A percentile compares a stretch with the other conserved stretches of the same genome.
phyloP scores from a whole-genome alignment of 495 filamentous ascomycete genomes.

The Aspergillus carlsbadensis region DNA sequence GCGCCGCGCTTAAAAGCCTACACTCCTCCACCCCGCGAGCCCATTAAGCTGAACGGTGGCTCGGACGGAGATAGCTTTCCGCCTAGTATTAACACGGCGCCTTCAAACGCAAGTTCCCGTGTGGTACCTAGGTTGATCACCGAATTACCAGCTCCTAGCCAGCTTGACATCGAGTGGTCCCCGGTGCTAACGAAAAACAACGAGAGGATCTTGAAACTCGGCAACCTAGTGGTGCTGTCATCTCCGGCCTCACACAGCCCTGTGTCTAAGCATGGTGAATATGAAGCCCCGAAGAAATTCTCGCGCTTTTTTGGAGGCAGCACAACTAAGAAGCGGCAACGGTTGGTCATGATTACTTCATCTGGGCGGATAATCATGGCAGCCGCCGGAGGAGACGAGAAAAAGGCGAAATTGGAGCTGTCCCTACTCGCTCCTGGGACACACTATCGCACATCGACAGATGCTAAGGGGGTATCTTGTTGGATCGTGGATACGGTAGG shows the following conservation, averaged over 20 bases:
- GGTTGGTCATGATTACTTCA: constrained; percentile 94
- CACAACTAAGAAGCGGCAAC: constrained; percentile 86
- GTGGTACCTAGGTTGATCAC: constrained; percentile 84
- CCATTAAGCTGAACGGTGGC: constrained; percentile 77
- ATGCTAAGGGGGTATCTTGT: constrained; percentile 77
- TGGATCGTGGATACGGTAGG: constrained; percentile 96
- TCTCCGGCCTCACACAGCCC: constrained; percentile 69
- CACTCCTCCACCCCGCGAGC: constrained; percentile 72
- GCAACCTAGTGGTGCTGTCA: constrained; percentile 80
- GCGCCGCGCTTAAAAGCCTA: constrained; percentile 88
- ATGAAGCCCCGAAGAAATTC: constrained; percentile 76
- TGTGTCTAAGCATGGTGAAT: constrained; percentile 60
- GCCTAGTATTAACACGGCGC: constrained; percentile 49
- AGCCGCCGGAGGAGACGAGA: constrained; percentile 92
- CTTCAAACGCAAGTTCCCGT: constrained; percentile 49
- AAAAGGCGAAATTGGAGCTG: constrained; percentile 89
- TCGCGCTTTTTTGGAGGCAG: constrained; percentile 88
- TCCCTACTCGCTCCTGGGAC: constrained; percentile 72
- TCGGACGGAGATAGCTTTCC: constrained; percentile 41
- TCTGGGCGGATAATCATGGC: constrained; percentile 85
- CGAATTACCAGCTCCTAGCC: constrained; percentile 91
- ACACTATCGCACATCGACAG: constrained; percentile 73
- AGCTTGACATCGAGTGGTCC: constrained; percentile 98
- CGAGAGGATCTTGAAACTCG: constrained; percentile 92
- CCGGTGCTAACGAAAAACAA: constrained; percentile 88